These are phyloP conservation scores for Phytopythium sindhum DNA, from an alignment of 352 stramenopile genomes.

Conservation along the genomic window DNA sequence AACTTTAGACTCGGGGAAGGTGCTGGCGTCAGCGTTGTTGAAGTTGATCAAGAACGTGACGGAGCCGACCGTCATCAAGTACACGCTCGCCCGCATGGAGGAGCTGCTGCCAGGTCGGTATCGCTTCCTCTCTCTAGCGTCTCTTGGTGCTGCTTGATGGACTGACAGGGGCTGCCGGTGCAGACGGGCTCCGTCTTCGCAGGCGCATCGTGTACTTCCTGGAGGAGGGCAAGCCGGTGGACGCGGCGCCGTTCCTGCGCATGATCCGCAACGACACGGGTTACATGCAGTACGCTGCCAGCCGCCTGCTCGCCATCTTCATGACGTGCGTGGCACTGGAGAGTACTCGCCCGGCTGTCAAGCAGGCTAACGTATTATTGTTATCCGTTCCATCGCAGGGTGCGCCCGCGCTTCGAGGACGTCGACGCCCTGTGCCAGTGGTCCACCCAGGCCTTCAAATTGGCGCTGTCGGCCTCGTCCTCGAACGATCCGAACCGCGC, in stretches of 20 bases:
- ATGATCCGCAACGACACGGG: conserved; percentile 84
- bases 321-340: conserved; percentile 47
- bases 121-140: neutral
- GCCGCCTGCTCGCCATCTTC: conserved; percentile 78
- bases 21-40: conserved; percentile 60
- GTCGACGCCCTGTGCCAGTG: conserved; percentile 77
- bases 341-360: neutral
- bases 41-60: conserved; percentile 89
- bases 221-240: conserved; percentile 63
- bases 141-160: neutral
- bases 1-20: conserved; percentile 49
- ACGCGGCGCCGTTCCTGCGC: conserved; percentile 76
- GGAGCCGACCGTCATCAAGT: conserved; percentile 83
- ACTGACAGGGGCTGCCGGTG: neutral
- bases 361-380: neutral
- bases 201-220: conserved; percentile 81
- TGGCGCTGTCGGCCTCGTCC: conserved; percentile 40
- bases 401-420: conserved; percentile 75
- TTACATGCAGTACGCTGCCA: conserved; percentile 83
- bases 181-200: conserved; percentile 73
- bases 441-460: conserved; percentile 71
- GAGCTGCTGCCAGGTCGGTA: conserved; percentile 69
- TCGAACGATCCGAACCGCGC: conserved; percentile 64
- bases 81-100: conserved; percentile 84
- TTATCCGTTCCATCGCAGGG: conserved; percentile 19